These are phyloP conservation scores for Termitomyces sp. DNA, from an alignment of 768 basidiomycete genomes.

Conservation along the genomic window DNA sequence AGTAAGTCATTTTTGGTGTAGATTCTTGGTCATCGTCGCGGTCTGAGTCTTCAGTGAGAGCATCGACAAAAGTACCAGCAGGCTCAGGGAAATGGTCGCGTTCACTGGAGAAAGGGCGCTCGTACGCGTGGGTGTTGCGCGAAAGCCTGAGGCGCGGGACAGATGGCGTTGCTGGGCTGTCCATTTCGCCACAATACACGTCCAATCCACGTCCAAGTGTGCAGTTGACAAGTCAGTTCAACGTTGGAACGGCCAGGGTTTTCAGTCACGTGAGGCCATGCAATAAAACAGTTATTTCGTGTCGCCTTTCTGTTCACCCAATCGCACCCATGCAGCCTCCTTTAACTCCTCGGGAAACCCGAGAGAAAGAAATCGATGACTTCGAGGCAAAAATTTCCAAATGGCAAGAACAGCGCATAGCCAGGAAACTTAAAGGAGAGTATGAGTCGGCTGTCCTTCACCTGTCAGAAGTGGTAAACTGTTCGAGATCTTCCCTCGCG, in stretches of 20 bases:
- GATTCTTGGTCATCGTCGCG: constrained; percentile 35
- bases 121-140: constrained; percentile 22
- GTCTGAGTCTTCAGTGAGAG: constrained; percentile 22
- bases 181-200: constrained; percentile 22
- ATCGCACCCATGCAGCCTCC: constrained; percentile 31
- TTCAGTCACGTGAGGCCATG: neutral
- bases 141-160: constrained; percentile 34
- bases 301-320: neutral
- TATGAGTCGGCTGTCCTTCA: constrained; percentile 69
- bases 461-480: constrained; percentile 44
- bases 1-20: constrained; percentile 33
- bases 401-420: constrained; percentile 77
- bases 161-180: constrained; percentile 18
- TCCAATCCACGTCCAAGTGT: neutral
- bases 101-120: constrained; percentile 28
- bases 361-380: constrained; percentile 57
- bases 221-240: neutral
- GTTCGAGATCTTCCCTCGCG: neutral
- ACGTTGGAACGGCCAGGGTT: too few relatives aligned
- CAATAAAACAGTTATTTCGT: neutral
- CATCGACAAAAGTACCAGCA: constrained; percentile 20
- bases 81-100: constrained; percentile 28
- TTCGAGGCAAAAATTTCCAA: constrained; percentile 49
- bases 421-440: constrained; percentile 65
- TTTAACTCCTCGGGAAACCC: constrained; percentile 48